These are phyloP conservation scores for Jaltomata sinuosa DNA, from an alignment of 257 asterid species.

Conservation along the genomic window DNA sequence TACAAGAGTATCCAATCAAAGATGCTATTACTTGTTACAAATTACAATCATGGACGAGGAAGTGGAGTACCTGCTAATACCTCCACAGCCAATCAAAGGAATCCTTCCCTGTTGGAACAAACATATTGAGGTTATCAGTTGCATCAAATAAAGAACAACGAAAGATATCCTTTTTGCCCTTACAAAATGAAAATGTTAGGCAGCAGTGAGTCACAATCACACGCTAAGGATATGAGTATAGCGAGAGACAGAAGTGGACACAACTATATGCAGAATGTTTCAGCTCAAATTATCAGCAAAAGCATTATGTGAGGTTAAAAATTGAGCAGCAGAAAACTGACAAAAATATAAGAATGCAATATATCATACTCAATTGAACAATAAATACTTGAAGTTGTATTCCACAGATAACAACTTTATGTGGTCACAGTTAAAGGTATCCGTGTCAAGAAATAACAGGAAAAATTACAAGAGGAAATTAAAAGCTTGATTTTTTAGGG, in stretches of 20 bases:
- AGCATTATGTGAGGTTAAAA: neutral
- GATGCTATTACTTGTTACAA: neutral
- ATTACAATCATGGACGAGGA: neutral
- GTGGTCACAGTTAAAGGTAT: neutral
- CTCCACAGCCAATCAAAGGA: slow-evolving; percentile 90
- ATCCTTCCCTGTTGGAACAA: slow-evolving; percentile 52
- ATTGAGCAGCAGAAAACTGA: neutral
- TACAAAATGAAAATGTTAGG: neutral
- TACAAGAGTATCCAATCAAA: neutral
- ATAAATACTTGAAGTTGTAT: neutral
- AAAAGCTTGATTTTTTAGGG: neutral
- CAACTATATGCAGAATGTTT: neutral
- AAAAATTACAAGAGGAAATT: neutral
- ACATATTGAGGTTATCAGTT: neutral
- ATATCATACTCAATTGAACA: neutral
- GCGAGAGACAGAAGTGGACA: neutral
- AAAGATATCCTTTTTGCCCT: neutral
- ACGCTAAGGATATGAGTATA: neutral
- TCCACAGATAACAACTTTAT: neutral
- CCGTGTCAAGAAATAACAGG: neutral
- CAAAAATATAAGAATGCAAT: neutral
- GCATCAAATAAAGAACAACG: neutral
- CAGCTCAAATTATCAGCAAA: neutral
- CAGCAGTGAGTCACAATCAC: neutral
- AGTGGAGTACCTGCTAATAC: slow-evolving; percentile 68